A percentile compares a stretch with the other conserved stretches of the same genome.
Conservation (phyloP, 768 basidiomycete genomes). For the Cantharellus anzutake region DNA sequence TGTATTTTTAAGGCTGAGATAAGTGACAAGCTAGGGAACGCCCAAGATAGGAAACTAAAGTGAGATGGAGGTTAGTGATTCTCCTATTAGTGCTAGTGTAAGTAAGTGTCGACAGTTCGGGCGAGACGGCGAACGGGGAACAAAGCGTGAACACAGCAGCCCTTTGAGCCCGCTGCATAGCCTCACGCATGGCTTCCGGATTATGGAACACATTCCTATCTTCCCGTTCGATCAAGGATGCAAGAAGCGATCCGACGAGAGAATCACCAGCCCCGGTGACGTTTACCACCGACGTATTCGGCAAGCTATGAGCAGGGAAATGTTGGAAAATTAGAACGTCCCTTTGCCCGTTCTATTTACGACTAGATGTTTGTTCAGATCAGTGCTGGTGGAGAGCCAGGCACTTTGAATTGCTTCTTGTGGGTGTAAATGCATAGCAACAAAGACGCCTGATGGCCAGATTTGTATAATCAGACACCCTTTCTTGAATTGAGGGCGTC, state of each 20-base stretch:
- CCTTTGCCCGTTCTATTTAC: conserved; percentile 26
- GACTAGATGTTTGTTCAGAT: conserved; percentile 29
- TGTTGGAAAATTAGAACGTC: conserved; percentile 49
- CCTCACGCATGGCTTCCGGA: conserved; percentile 24
- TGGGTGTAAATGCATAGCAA: conserved; percentile 35
- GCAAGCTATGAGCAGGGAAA: conserved; percentile 39
- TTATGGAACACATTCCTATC: conserved; percentile 24
- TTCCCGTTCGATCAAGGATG: neutral
- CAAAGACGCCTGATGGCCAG: conserved; percentile 30
- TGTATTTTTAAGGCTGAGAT: no score
- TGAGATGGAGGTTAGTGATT: no score
- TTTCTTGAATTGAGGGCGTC: conserved; percentile 9
- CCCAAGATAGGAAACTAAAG: no score
- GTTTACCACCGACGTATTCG: conserved; percentile 30
- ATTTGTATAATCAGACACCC: no score
- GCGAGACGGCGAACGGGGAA: conserved; percentile 45
- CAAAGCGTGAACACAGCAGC: conserved; percentile 44
- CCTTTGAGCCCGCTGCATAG: conserved; percentile 38
- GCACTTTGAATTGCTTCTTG: conserved; percentile 22
- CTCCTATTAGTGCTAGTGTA: no score
- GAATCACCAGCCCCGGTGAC: conserved; percentile 91
- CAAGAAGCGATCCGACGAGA: conserved; percentile 60
- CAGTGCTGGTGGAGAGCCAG: conserved; percentile 33
- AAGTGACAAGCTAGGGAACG: no score
- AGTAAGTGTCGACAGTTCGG: conserved; percentile 28